phyloP scores from a whole-genome alignment of 495 filamentous ascomycete species.

The Pseudomonodictys pantanalensis region DNA sequence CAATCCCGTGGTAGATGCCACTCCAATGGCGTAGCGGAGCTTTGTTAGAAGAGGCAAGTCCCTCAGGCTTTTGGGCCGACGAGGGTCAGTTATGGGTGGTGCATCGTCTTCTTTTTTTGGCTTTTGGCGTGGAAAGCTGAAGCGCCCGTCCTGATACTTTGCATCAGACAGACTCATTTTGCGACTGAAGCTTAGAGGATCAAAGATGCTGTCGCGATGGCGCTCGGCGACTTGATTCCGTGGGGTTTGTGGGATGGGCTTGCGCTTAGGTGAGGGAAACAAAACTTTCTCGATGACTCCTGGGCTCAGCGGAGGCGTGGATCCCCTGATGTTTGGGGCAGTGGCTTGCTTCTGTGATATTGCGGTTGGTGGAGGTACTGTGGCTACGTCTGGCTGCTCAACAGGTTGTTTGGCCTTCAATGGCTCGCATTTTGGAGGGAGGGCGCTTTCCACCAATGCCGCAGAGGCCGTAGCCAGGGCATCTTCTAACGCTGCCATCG shows the following conservation, averaged over 20 bases:
- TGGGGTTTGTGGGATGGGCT: background rate
- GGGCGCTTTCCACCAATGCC: background rate
- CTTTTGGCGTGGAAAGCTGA: slow-evolving; percentile 42
- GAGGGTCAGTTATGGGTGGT: background rate
- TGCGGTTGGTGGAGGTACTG: background rate
- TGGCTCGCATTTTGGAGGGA: background rate
- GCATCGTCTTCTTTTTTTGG: background rate
- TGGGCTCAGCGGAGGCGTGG: slow-evolving; percentile 52
- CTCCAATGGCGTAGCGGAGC: slow-evolving; percentile 20
- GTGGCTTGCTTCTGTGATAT: background rate
- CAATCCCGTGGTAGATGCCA: slow-evolving; percentile 5
- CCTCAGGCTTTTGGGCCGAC: slow-evolving; percentile 1
- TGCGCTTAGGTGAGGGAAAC: slow-evolving; percentile 36
- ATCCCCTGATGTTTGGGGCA: background rate
- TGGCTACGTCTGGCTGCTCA: background rate
- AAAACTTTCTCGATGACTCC: slow-evolving; percentile 51
- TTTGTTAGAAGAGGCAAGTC: slow-evolving; percentile 18
- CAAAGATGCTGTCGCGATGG: slow-evolving; percentile 46
- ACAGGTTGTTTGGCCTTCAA: background rate
- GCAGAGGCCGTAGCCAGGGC: slow-evolving; percentile 12
- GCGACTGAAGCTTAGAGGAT: slow-evolving; percentile 49
- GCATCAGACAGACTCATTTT: slow-evolving; percentile 48
- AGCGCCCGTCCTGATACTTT: slow-evolving; percentile 53
- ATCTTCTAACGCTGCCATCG: slow-evolving; percentile 16
- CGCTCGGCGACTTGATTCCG: slow-evolving; percentile 18